Evolutionary conservation across 208 protist genomes (phyloP), one percentile per base, ranked within the genome.

Genomic region (Trypanosoma lewisi): DNA sequence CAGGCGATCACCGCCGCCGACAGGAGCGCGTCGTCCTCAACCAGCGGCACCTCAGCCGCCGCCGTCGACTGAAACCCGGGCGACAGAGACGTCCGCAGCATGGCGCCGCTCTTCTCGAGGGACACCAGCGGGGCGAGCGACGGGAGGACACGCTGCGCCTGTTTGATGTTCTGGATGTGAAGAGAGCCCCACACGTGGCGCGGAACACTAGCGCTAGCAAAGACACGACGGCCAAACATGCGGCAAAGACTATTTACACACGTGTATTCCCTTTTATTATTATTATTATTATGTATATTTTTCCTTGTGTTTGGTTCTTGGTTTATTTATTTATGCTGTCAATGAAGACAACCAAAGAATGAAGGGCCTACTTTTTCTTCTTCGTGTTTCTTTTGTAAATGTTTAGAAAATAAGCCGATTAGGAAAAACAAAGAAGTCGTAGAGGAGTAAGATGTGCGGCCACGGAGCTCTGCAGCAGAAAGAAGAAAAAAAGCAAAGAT

Each of bases 181-280:
- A 94, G 61, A 39, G 66, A 60, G 21, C 70, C 60, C 80, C 81
- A 94, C 77, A 82, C 77, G 33, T 70, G 72, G 19, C 87, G 87
- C 19, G 87, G 87, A 16, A 94, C 62, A 21, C 77, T 70, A 0
- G 82, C 77, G 52, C 87, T 94, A 28, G 84, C 81, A 62, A 89
- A 94, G 7, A 91, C 81, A 49, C 87, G 87, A 48, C 87, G 81
- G 37, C 82, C 79, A 62, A 94, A 94, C 87, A 94, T 94, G n/a
- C 28, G 25, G 36, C 16, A 37, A 17, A 44, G 23, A 41, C 47
- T 39, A 53, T 55, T 5, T 37, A 11, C 1, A n/a, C n/a, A n/a
- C n/a, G n/a, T n/a, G n/a, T n/a, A n/a, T n/a, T n/a, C n/a, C n/a
- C n/a, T n/a, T n/a, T 4, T 2, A 31, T 14, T 14, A 31, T 17